These are phyloP conservation scores for Funneliformis caledonium DNA, from an alignment of 371 early-diverging fungal genomes.

Conservation along the genomic window DNA sequence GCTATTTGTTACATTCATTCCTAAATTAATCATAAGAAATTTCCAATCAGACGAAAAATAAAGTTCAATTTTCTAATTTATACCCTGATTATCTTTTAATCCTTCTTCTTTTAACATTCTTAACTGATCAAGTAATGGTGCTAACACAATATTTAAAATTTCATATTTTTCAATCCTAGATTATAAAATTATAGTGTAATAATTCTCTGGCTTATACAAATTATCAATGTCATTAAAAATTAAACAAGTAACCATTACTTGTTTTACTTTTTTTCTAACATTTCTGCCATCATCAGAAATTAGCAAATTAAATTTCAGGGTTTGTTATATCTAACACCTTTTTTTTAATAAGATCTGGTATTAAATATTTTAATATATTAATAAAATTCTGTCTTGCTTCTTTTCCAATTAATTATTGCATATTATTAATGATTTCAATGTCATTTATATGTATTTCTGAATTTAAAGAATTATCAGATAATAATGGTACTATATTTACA, in stretches of 20 bases:
- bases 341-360: neutral
- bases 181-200: slow-evolving; percentile 2
- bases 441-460: no score
- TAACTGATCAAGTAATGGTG: neutral
- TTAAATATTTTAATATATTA: slow-evolving; percentile 2
- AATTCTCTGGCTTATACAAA: neutral
- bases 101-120: neutral
- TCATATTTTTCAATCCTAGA: slow-evolving; percentile 17
- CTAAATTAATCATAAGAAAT: slow-evolving; percentile 10
- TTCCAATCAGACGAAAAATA: slow-evolving; percentile 4
- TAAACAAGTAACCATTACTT: slow-evolving; percentile 1
- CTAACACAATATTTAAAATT: neutral
- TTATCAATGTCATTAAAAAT: slow-evolving; percentile 9
- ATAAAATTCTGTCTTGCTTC: neutral
- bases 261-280: neutral
- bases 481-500: no score
- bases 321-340: neutral
- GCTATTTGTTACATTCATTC: neutral
- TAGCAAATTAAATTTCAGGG: no score
- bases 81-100: neutral
- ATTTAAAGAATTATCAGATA: no score
- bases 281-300: slow-evolving; percentile 20
- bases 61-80: neutral
- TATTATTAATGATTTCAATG: no score
- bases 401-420: slow-evolving; percentile 19